Base-by-base conservation (phyloP, 2,329 filamentous ascomycete genomes). In the Diaporthe citri region DNA sequence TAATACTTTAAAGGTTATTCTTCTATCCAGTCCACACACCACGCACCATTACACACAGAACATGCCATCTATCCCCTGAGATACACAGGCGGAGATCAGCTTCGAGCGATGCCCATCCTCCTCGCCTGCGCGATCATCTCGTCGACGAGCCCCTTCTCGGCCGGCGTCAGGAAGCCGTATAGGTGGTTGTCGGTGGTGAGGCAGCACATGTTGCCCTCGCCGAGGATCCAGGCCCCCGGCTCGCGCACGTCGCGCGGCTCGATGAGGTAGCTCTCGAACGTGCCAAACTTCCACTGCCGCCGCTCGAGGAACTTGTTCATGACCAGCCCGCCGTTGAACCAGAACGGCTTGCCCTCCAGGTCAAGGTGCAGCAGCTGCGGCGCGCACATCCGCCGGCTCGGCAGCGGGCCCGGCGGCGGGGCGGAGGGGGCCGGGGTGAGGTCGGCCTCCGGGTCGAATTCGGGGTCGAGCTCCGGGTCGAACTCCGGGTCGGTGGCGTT, bases 271-370 rank as follows among this genome's bases (percentile, higher is more conserved):
- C 79, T 78, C n/a, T 84, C 79, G 76, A 86, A 86, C 7, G 79
- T 79, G 41, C 80, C 80, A 55, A 84, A 83, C 60, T 80, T 79
- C 70, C 81, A 82, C 71, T 82, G 78, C 43, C 82, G 79, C 55
- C 80, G 79, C 28, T 82, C 80, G n/a, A 82, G 81, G 76, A 84
- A 86, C 74, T 87, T 87, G 79, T 84, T 85, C 52, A 81, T 80
- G 9, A 86, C 78, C 20, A 85, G 78, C 83, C 86, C 87, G 69
- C 86, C 86, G 76, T 87, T 87, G 81, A 87, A 87, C 86, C 86
- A 87, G 2, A 87, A 80, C 1, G 86, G 86, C 71, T 79, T 82
- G 34, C 83, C 84, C 17, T 83, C 80, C 10, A 79, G 62, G 71
- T 85, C 85, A 12, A 87, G 81, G 76, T 88, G 86, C 3, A 87